Base-by-base conservation (phyloP, 2,329 filamentous ascomycete species). In the Neobulgaria alba region DNA sequence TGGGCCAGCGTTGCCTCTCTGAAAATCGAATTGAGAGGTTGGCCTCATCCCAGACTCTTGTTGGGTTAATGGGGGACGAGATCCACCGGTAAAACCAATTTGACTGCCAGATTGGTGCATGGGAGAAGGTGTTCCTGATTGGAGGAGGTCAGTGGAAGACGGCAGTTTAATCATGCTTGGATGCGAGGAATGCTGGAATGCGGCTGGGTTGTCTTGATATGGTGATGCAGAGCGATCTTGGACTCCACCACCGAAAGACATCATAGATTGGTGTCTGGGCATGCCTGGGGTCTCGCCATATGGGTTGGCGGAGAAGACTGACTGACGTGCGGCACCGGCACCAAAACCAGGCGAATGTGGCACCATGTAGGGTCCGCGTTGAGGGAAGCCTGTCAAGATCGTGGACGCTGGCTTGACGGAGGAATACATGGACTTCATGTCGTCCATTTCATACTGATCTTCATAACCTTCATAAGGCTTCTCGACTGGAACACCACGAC, bases 351-450 rank as follows among this genome's bases (percentile, higher is more conserved):
- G 86, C 0, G 85, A 89, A 49, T 82, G 79, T 9, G 89, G 88
- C 9, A 89, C 85, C 75, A 92, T 86, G 64, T 84, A 90, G 15
- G 47, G 42, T 12, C 36, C 33, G 53, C 79, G 78, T 38, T 75
- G 73, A 31, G 77, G 82, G 66, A 95, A 86, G 40, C 87, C 88
- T 10, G 85, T 87, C 44, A 95, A 72, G 49, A 96, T 82, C 2
- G 89, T 95, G 5, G 87, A 82, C 3, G 87, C 73, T 62, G 89
- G 69, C 73, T 90, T 82, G 45, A 89, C 85, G 1, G 88, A 94
- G 4, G 89, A 95, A 69, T 96, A 96, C 45, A 93, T 81, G 1
- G 88, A 95, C 61, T 87, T 89, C 73, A 96, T 94, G 62, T 98
- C 92, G 60, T 98, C 93, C 82, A 96, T 89, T 65, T 98, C 92